Conservation (phyloP, 306 rosid species). For the Prunus kanzakura region DNA sequence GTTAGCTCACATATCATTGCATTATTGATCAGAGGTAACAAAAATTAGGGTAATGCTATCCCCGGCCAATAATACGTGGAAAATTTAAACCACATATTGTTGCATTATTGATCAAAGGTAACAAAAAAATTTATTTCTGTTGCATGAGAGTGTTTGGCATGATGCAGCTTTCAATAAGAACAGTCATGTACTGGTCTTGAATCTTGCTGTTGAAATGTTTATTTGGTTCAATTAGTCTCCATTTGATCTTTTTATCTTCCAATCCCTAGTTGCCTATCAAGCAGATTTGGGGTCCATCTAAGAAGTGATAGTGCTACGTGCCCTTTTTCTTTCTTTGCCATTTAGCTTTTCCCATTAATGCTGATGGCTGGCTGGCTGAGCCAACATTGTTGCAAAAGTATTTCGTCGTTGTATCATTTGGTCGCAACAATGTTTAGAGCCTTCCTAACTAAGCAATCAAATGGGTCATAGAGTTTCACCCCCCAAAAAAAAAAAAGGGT, state of each 20-base stretch:
- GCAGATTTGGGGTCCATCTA: background rate
- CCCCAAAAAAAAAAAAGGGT: background rate
- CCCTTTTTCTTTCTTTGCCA: background rate
- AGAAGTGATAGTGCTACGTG: background rate
- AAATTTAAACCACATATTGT: too few relatives aligned
- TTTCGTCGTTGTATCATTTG: too few relatives aligned
- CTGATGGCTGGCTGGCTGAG: too few relatives aligned
- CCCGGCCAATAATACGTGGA: too few relatives aligned
- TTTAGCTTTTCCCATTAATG: background rate
- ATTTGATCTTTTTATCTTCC: background rate
- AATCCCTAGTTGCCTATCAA: background rate
- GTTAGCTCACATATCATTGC: too few relatives aligned
- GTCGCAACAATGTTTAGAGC: background rate
- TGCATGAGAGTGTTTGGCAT: too few relatives aligned
- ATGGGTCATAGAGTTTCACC: background rate
- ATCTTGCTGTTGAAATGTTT: background rate
- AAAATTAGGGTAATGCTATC: background rate
- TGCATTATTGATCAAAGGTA: too few relatives aligned
- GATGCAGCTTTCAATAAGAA: background rate
- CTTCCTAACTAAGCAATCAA: background rate
- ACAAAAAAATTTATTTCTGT: too few relatives aligned
- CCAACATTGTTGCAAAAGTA: background rate
- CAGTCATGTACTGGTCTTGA: background rate
- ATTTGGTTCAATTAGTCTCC: background rate
- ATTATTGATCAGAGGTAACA: too few relatives aligned